Evolutionary conservation across 495 filamentous ascomycete genomes (phyloP).

Genomic region (Xanthoparmelia taractica): DNA sequence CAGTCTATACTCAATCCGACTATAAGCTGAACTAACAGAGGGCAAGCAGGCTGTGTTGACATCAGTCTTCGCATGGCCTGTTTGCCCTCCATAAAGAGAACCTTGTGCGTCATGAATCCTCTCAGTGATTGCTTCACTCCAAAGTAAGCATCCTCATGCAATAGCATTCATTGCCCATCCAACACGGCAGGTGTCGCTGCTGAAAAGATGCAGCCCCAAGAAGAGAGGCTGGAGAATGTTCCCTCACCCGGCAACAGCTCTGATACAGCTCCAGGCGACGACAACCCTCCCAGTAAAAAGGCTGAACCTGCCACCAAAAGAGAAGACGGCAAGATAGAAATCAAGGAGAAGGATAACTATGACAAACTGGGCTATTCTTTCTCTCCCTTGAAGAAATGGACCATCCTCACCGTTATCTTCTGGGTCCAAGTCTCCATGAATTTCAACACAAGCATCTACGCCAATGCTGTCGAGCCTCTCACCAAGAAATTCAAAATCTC

Average conservation of each 20-base stretch:
- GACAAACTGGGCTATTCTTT: conserved; percentile 60
- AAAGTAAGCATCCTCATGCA: background rate
- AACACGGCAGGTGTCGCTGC: background rate
- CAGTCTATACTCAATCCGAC: background rate
- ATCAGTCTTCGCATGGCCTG: background rate
- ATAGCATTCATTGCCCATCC: background rate
- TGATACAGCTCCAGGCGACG: background rate
- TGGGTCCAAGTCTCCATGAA: conserved; percentile 77
- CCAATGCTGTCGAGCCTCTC: conserved; percentile 55
- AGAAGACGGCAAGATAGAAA: conserved; percentile 44
- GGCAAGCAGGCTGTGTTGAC: background rate
- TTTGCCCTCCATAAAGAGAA: background rate
- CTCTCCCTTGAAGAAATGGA: conserved; percentile 65
- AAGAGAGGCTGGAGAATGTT: background rate
- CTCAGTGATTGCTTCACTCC: background rate
- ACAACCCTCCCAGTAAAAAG: background rate
- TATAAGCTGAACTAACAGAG: background rate
- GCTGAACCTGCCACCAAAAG: conserved; percentile 3
- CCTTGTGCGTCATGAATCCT: background rate
- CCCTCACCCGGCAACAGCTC: background rate
- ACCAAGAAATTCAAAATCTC: conserved; percentile 55
- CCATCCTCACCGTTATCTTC: conserved; percentile 65
- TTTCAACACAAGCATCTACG: conserved; percentile 70
- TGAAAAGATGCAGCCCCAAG: background rate
- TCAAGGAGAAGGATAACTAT: conserved; percentile 56